Percentiles rank a stretch among this genome's conserved stretches.
phyloP scores from a whole-genome alignment of 2,329 filamentous ascomycete species.

The Diaporthe citriasiana region DNA sequence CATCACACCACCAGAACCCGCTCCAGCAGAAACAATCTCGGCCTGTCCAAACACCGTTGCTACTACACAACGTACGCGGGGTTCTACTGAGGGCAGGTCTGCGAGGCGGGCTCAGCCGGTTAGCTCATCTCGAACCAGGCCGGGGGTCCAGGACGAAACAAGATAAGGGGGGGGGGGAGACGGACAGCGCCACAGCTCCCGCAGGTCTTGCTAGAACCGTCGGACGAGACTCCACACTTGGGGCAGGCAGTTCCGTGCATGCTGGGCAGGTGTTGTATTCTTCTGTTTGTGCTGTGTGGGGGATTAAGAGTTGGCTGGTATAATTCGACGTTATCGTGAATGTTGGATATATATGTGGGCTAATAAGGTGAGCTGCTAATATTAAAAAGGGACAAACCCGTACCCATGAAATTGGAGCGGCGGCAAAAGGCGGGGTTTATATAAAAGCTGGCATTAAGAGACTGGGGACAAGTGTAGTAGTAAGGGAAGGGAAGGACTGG shows the following conservation, averaged over 20 bases:
- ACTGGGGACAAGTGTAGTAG: not conserved
- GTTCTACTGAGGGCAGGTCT: conserved; percentile 48
- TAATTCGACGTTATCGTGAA: not conserved
- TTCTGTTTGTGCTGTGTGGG: not conserved
- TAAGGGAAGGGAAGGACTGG: not conserved
- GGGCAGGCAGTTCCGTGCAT: conserved; percentile 66
- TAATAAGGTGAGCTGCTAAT: not conserved
- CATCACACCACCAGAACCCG: not conserved
- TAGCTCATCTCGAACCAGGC: not conserved
- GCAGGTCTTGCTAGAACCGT: conserved; percentile 66
- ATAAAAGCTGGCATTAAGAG: conserved; percentile 20
- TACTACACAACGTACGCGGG: not conserved
- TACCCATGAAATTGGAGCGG: not conserved
- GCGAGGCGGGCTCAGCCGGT: conserved; percentile 41
- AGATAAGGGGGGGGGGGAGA: conserved; percentile 40
- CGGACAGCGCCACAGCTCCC: conserved; percentile 70
- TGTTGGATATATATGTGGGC: not conserved
- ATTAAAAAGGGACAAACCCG: not conserved
- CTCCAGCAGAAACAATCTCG: not conserved
- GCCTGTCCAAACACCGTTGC: not conserved
- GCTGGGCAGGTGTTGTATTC: conserved; percentile 43
- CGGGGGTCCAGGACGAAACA: not conserved
- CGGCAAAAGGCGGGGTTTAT: conserved; percentile 34
- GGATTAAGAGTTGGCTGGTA: not conserved
- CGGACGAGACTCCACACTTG: conserved; percentile 67